phyloP scores from a whole-genome alignment of 1,139 yeast genomes.

The Saccharomyces hybrid region DNA sequence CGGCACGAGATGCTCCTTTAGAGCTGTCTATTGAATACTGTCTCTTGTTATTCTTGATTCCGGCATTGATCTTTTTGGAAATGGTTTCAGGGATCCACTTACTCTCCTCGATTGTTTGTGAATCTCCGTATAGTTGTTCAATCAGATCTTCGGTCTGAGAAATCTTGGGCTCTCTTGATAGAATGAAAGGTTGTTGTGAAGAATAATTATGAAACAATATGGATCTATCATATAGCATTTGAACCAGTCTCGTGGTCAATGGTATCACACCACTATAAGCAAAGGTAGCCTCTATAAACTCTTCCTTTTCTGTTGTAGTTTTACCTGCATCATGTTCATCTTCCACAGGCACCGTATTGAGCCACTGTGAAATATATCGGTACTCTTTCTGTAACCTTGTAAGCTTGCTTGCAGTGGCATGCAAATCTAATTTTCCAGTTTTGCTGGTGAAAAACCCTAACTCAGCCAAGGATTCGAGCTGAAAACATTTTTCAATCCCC shows the following conservation, averaged over 20 bases:
- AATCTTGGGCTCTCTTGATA: slow-evolving; percentile 24
- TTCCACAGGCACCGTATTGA: slow-evolving; percentile 23
- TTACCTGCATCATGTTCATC: slow-evolving; percentile 11
- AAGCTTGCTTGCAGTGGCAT: slow-evolving; percentile 4
- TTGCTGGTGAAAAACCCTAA: slow-evolving; percentile 20
- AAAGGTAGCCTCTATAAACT: slow-evolving; percentile 17
- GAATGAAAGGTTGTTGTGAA: slow-evolving; percentile 29
- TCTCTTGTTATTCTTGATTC: slow-evolving; percentile 1
- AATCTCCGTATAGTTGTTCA: slow-evolving; percentile 20
- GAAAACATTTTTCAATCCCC: slow-evolving; percentile 25
- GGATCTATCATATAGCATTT: slow-evolving; percentile 26
- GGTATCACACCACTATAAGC: slow-evolving; percentile 34
- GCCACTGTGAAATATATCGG: slow-evolving; percentile 20
- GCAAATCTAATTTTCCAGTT: slow-evolving; percentile 4
- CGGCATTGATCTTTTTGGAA: slow-evolving; percentile 8
- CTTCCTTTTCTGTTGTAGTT: slow-evolving; percentile 14
- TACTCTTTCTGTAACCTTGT: slow-evolving; percentile 14
- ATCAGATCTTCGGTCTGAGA: slow-evolving; percentile 20
- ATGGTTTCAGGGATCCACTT: slow-evolving; percentile 23
- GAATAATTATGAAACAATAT: slow-evolving; percentile 20
- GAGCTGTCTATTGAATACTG: neutral
- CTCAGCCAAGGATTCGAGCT: slow-evolving; percentile 20
- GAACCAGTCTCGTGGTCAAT: slow-evolving; percentile 24
- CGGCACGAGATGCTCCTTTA: neutral
- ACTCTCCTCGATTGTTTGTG: slow-evolving; percentile 10